These are phyloP conservation scores for Citrus maxima DNA, from an alignment of 345 rosid species.

Conservation along the genomic window DNA sequence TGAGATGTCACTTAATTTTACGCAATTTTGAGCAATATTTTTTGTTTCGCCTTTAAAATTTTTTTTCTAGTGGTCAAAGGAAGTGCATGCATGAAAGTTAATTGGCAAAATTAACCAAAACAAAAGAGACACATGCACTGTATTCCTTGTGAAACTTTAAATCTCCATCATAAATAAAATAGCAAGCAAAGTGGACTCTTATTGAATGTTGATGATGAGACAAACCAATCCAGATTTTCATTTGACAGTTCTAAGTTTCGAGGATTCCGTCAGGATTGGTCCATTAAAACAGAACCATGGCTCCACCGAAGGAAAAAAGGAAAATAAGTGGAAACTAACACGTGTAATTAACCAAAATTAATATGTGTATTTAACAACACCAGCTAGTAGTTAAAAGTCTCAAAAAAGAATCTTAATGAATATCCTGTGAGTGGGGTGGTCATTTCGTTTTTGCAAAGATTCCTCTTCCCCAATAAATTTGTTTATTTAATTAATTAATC, in stretches of 20 bases:
- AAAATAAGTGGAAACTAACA: background rate
- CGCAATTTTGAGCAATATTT: background rate
- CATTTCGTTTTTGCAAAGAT: background rate
- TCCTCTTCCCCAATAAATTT: background rate
- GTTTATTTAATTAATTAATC: background rate
- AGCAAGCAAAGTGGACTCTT: background rate
- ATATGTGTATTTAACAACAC: background rate
- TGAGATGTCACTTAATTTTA: background rate
- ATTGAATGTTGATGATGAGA: background rate
- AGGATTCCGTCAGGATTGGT: background rate
- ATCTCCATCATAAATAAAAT: background rate
- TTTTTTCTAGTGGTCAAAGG: too few species aligned
- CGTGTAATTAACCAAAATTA: background rate
- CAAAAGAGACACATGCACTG: background rate
- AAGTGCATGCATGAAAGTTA: background rate
- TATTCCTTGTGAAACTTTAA: background rate
- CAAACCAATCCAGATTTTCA: background rate
- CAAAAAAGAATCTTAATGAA: background rate
- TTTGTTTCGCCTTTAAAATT: too few species aligned
- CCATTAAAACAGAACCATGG: background rate
- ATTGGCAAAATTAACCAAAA: background rate
- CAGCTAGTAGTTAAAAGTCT: background rate
- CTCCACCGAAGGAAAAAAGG: background rate
- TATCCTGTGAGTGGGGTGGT: slow-evolving; percentile 2
- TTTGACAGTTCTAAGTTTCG: background rate